Evolutionary conservation across 345 rosid genomes (phyloP), one percentile per base, ranked within the genome.

Genomic region (Sapria himalayana): DNA sequence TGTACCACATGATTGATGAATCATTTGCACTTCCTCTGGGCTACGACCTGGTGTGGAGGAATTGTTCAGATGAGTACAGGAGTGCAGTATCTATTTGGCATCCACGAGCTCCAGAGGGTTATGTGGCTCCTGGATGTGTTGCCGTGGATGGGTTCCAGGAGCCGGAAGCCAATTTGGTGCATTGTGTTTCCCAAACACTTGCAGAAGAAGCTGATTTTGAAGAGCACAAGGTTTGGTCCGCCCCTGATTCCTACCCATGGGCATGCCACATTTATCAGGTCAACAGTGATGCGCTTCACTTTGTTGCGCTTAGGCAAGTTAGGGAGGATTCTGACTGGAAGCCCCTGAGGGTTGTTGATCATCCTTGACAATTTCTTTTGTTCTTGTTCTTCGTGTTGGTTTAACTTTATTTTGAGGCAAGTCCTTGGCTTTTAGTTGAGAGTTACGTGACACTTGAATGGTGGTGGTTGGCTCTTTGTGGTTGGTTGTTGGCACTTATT

Each of bases 1-100:
- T 76, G 49, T 89, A 89, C 63, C 63, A 44, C 41, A 66, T 71
- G 25, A 24, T 15, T 15, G 60, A 65, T 14, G 33, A 58, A 25
- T 62, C 61, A 48, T 82, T 79, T 62, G 71, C 81, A 25, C 60
- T 52, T 52, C 94, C 95, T 9, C 37, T 76, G 33, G 94, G 98
- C 45, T 82, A 78, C 67, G 98, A 89, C 61, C 74, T 89, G 62
- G 95, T 79, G 4, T 89, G 98, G 98, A 79, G 98, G 60, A 82
- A 82, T 62, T 89, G 93, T 51, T 22, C 37, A 38, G 95, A 74
- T 34, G 91, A 82, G 57, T 89, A 82, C 61, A 50, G 46, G 33
- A 24, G 33, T 50, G 71, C 79, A 7, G 66, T 89, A 25, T 76
- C 98, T 7, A 72, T 82, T 37, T 89, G 98, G 98, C 89, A 61